Conservation (phyloP, 768 basidiomycete genomes). For the Leucocoprinus leucothites region DNA sequence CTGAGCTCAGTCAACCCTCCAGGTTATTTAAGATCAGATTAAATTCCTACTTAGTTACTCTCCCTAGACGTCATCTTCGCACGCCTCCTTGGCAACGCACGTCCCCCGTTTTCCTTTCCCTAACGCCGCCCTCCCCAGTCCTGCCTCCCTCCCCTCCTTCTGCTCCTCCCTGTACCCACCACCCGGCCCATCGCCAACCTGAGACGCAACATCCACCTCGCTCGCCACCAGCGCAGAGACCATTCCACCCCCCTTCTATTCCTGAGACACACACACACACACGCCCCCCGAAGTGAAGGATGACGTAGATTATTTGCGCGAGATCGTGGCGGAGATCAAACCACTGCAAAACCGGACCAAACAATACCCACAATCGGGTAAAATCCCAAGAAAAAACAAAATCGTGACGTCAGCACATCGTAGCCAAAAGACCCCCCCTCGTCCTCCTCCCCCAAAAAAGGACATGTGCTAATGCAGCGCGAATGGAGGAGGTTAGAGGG, state of each 20-base stretch:
- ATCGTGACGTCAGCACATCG: too few species aligned
- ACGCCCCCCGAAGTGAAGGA: not conserved
- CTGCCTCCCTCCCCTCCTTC: not conserved
- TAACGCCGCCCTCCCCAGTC: not conserved
- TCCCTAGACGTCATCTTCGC: conserved; percentile 13
- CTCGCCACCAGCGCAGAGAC: not conserved
- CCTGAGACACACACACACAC: not conserved
- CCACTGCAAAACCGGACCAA: conserved; percentile 32
- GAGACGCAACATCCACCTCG: too few species aligned
- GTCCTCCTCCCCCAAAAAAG: too few species aligned
- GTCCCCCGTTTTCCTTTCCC: not conserved
- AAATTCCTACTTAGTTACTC: conserved; percentile 11
- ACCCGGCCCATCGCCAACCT: too few species aligned
- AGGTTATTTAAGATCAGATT: conserved; percentile 12
- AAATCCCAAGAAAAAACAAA: conserved; percentile 3
- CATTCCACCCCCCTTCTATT: not conserved
- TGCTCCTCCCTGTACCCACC: not conserved
- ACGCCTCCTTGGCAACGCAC: conserved; percentile 11
- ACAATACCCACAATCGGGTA: not conserved
- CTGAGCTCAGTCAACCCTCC: not conserved
- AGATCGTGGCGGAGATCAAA: conserved; percentile 59
- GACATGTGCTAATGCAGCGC: too few species aligned
- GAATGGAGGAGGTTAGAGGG: too few species aligned
- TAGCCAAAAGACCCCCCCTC: not conserved
- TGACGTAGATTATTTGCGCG: conserved; percentile 34